phyloP scores from a whole-genome alignment of 371 early-diverging fungal species.

The Mucor piriformis region DNA sequence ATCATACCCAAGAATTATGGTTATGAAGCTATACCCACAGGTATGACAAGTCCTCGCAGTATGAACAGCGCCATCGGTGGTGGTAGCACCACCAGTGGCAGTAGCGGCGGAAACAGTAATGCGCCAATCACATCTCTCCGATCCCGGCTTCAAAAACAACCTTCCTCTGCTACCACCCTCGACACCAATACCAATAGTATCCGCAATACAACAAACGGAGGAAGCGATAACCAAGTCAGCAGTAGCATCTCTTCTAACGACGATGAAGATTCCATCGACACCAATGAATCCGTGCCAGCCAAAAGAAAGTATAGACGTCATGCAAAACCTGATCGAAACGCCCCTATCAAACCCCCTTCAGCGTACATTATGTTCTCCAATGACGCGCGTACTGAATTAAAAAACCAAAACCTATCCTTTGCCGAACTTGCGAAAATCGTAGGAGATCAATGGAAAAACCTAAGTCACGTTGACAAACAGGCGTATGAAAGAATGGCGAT shows the following conservation, averaged over 20 bases:
- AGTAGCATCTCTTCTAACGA: constrained; percentile 31
- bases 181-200: constrained; percentile 12
- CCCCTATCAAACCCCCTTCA: constrained; percentile 53
- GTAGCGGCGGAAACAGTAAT: constrained; percentile 15
- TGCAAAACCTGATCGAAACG: constrained; percentile 52
- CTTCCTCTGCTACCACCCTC: neutral
- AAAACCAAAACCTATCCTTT: constrained; percentile 42
- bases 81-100: constrained; percentile 10
- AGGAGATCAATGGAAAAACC: constrained; percentile 55
- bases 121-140: neutral
- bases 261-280: constrained; percentile 27
- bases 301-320: constrained; percentile 55
- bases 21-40: neutral
- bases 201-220: neutral
- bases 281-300: constrained; percentile 11
- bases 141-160: neutral
- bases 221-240: neutral
- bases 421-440: constrained; percentile 50
- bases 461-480: constrained; percentile 38
- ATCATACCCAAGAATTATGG: neutral
- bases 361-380: constrained; percentile 60
- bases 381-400: constrained; percentile 39
- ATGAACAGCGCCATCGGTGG: constrained; percentile 26
- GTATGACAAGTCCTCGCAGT: constrained; percentile 23
- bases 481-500: constrained; percentile 43